Base-by-base conservation (phyloP, 306 rosid genomes). In the Sesbania bispinosa region DNA sequence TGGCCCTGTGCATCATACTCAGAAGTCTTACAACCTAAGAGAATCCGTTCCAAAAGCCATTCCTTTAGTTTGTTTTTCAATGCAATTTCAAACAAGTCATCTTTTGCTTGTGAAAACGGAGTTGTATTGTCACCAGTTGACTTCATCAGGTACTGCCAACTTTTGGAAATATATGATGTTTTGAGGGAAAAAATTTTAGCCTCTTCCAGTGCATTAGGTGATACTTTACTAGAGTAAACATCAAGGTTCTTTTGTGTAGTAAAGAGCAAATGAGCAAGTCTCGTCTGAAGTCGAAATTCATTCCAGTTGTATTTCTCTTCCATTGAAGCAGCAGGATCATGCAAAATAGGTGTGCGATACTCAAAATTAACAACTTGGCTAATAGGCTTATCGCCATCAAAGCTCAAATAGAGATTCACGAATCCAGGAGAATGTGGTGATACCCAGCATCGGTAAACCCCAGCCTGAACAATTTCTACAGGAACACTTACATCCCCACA, bases 401-500 rank as follows among this genome's bases (percentile, higher is more conserved):
- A 30, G 84, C 97, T 88, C 83, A 91, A 20, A 69, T 79, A 95
- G 50, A 91, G 82, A 77, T 79, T 80, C 71, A 91, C 87, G 0
- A 64, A 51, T 70, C 92, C 92, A 14, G 88, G 85, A 53, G 87
- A 77, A 74, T 82, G 90, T 6, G 92, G 85, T 41, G 85, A 48
- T 41, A 95, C 73, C 80, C 84, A 70, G 64, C 93, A 89, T 39
- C 99, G 96, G 76, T 89, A 95, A 66, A 91, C 99, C 75, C 99
- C 99, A 69, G 41, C 78, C 82, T 95, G 99, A 80, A 91, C 89
- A 73, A 80, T 26, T 79, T 89, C 99, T 32, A 77, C 84, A 42
- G 81, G 78, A 86, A 88, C 55, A 67, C 83, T 77, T 32, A 63
- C 58, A 69, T 89, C 93, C 13, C 92, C 96, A 62, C 91, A 86